Conservation (phyloP, 176 grass and related monocot species). For the Triticum monococcum region DNA sequence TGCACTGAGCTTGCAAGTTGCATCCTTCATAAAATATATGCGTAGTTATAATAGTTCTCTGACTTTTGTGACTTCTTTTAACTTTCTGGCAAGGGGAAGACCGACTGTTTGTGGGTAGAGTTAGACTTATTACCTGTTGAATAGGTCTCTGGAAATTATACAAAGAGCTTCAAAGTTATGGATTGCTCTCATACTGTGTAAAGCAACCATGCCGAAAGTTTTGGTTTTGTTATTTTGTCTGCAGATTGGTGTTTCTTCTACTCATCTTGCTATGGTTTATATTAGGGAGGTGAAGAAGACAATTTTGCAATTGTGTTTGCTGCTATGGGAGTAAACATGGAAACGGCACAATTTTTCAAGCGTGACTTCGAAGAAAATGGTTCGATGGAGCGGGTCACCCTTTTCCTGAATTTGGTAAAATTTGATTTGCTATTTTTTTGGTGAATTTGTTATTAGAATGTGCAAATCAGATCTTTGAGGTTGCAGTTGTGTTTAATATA, state of each 20-base stretch:
- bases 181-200: background rate
- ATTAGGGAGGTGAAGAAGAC: conserved; percentile 72
- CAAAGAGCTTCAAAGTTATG: background rate
- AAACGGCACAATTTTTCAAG: conserved; percentile 96
- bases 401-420: conserved; percentile 89
- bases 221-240: background rate
- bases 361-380: conserved; percentile 97
- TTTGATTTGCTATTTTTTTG: background rate
- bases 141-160: background rate
- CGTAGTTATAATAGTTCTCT: background rate
- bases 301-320: conserved; percentile 97
- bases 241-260: background rate
- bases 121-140: background rate
- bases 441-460: background rate
- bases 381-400: conserved; percentile 91
- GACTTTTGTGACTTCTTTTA: background rate
- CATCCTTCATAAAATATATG: background rate
- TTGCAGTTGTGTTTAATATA: background rate
- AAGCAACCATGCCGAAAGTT: background rate
- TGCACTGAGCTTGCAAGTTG: background rate
- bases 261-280: conserved; percentile 14
- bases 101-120: too few species aligned
- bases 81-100: too few species aligned
- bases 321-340: conserved; percentile 98
- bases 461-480: background rate